Base-by-base conservation (phyloP, 345 rosid species). In the Hibiscus tridactylites region DNA sequence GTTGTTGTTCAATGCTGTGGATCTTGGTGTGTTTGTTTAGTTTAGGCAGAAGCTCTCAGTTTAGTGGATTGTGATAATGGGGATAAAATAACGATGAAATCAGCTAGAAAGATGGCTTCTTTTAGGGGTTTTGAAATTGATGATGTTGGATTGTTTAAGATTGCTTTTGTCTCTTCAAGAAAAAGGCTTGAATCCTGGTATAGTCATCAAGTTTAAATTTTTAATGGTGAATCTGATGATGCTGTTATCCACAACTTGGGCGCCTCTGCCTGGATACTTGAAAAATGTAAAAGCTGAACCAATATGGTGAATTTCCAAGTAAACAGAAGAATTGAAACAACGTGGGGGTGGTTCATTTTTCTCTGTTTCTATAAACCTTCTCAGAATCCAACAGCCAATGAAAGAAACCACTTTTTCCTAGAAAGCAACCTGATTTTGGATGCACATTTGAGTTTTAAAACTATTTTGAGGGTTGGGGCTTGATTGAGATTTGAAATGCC, bases 81-180 rank as follows among this genome's bases (percentile, higher is more conserved):
- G 42, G 42, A 39, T 29, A 66, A 3, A 5, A 28, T 47, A 67
- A 47, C 31, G 10, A 24, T 24, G 61, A 58, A 49, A 59, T 16
- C 42, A 67, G 52, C 58, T 49, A 67, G 57, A 49, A 67, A 67
- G 37, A 28, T 15, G 71, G 24, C 71, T 67, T 47, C 28, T 1
- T 66, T 28, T 12, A 5, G 31, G 69, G 26, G 9, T 4, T 26
- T 65, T 65, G 56, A 19, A 47, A 31, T 29, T 67, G 71, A 67
- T 67, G 26, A 49, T 67, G 15, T 28, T 67, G 59, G 59, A 67
- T 67, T 67, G 71, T 50, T 67, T 49, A 16, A 58, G n/a, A 11
- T 47, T 8, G 16, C 39, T 26, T 49, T 67, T 49, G 42, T 67
- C 71, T 28, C 39, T 66, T 47, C 70, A 47, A 47, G 70, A 42